Evolutionary conservation across 208 protist genomes (phyloP).

Genomic region (Crithidia fasciculata): DNA sequence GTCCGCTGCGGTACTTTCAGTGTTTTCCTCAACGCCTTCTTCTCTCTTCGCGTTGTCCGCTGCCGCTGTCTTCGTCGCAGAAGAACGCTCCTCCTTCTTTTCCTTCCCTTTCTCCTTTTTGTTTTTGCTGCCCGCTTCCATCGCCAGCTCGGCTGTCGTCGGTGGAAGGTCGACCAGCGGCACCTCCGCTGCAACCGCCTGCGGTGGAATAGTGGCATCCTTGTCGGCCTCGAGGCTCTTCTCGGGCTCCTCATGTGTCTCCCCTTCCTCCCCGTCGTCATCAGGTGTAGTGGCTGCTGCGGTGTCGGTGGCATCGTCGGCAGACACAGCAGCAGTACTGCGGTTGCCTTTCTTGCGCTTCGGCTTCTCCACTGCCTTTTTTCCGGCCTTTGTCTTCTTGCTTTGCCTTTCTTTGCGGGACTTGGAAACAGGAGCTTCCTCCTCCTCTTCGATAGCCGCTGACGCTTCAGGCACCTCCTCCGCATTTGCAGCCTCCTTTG

Average conservation of each 20-base stretch:
- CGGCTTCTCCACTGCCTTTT: conserved; percentile 2
- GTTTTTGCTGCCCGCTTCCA: conserved; percentile 19
- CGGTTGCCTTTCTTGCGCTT: conserved; percentile 17
- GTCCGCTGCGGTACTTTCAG: background rate
- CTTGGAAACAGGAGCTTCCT: too few species aligned
- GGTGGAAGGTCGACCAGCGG: conserved; percentile 18
- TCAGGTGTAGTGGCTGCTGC: background rate
- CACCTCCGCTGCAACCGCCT: background rate
- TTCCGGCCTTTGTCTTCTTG: background rate
- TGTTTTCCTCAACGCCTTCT: conserved; percentile 2
- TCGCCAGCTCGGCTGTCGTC: conserved; percentile 31
- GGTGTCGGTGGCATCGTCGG: background rate
- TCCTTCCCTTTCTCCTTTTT: background rate
- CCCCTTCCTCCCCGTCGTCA: background rate
- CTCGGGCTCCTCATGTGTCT: background rate
- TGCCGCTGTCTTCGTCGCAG: background rate
- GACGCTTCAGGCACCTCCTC: background rate
- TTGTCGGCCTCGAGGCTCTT: background rate
- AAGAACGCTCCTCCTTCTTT: background rate
- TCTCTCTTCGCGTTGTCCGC: background rate
- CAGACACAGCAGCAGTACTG: background rate
- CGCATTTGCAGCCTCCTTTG: background rate
- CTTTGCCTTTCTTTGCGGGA: background rate
- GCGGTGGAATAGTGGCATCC: background rate
- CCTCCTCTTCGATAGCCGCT: background rate